phyloP scores from a whole-genome alignment of 1,284 basidiomycete genomes.

The Ceratorhiza oryzae-sativae region DNA sequence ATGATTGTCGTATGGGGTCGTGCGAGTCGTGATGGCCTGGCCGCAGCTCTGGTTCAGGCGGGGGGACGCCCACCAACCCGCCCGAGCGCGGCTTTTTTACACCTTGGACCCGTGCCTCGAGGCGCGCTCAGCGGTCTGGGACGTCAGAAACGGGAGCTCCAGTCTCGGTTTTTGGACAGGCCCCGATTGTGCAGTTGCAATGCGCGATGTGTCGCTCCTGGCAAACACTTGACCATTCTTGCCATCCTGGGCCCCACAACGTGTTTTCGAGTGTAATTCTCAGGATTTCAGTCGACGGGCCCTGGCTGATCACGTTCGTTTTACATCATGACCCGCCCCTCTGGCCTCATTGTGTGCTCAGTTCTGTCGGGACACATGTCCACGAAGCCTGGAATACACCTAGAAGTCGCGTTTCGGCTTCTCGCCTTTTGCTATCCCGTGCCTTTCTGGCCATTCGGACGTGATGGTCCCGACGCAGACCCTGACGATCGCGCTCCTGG shows the following conservation, averaged over 20 bases:
- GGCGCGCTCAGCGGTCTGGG: slow-evolving; percentile 11
- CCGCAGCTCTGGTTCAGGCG: slow-evolving; percentile 1
- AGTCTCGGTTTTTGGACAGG: slow-evolving; percentile 20
- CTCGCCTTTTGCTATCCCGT: slow-evolving; percentile 27
- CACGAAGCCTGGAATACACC: background rate
- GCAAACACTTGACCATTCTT: slow-evolving; percentile 37
- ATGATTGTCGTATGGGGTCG: slow-evolving; percentile 25
- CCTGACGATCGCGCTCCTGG: slow-evolving; percentile 10
- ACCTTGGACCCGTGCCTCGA: slow-evolving; percentile 23
- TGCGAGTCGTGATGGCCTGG: slow-evolving; percentile 24
- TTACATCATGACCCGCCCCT: slow-evolving; percentile 19
- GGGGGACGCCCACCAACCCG: slow-evolving; percentile 18
- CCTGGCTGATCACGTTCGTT: slow-evolving; percentile 26
- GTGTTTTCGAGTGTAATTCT: slow-evolving; percentile 27
- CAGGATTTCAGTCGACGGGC: slow-evolving; percentile 5
- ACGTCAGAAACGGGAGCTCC: slow-evolving; percentile 17
- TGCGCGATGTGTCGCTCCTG: slow-evolving; percentile 7
- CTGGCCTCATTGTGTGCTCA: slow-evolving; percentile 17
- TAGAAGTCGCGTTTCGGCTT: slow-evolving; percentile 35
- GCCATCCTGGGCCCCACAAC: slow-evolving; percentile 21
- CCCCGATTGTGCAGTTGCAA: slow-evolving; percentile 18
- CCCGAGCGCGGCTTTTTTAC: slow-evolving; percentile 28
- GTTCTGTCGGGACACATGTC: slow-evolving; percentile 30
- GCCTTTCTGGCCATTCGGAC: slow-evolving; percentile 8
- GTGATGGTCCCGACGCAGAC: background rate